Evolutionary conservation across 176 grass and related monocot species (phyloP).

Genomic region (Oryza officinalis): DNA sequence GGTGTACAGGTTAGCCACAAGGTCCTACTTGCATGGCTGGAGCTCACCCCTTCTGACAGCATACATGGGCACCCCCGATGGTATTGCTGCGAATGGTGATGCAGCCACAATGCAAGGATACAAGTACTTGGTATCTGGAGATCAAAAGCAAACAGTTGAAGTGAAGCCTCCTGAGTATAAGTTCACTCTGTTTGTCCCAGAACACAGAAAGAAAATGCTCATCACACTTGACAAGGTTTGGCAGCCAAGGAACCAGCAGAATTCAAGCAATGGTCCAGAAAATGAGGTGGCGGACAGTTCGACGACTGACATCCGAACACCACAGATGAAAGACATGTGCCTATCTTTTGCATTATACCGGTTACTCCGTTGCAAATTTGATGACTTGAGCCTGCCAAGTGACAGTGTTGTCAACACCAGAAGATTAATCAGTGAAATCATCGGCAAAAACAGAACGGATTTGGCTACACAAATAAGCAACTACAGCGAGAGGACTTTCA

Average conservation of each 20-base stretch:
- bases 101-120: not conserved
- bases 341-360: not conserved
- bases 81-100: not conserved
- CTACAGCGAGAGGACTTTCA: not conserved
- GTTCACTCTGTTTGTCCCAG: not conserved
- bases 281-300: no score
- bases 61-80: not conserved
- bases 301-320: not conserved
- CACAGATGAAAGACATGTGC: not conserved
- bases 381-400: no score
- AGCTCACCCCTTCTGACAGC: not conserved
- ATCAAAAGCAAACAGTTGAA: no score
- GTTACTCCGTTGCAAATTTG: no score
- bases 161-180: not conserved
- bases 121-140: no score
- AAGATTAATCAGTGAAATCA: not conserved
- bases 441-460: not conserved
- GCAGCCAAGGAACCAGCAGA: not conserved
- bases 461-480: not conserved
- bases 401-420: not conserved
- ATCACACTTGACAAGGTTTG: slow-evolving; percentile 18
- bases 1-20: not conserved
- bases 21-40: not conserved
- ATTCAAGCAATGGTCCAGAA: no score
- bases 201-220: not conserved